These are phyloP conservation scores for Pneumocystis sp. DNA, from an alignment of 1,139 yeast species.

Conservation along the genomic window DNA sequence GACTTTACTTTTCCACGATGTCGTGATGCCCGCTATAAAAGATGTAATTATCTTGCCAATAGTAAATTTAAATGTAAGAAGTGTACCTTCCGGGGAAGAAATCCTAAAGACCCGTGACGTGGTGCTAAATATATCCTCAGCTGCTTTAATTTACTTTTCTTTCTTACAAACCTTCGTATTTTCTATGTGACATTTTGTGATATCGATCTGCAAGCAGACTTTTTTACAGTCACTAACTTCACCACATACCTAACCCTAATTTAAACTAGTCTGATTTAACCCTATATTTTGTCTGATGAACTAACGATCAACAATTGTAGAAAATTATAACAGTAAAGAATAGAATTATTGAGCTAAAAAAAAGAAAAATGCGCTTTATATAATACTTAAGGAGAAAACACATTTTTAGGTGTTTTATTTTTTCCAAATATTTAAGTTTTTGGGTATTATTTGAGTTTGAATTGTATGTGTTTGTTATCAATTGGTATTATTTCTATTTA, in stretches of 20 bases:
- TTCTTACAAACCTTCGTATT: constrained; percentile 1
- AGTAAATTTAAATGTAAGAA: neutral
- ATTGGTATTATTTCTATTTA: no score
- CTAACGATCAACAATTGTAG: no score
- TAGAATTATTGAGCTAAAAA: no score
- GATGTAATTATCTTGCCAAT: constrained; percentile 35
- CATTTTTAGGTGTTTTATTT: no score
- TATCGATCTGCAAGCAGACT: neutral
- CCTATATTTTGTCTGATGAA: no score
- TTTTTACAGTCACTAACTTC: neutral
- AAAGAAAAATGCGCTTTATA: no score
- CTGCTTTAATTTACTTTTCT: neutral
- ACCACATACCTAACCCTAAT: neutral
- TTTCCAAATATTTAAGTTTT: no score
- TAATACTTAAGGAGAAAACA: no score
- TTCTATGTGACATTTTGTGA: neutral
- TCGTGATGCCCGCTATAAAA: constrained; percentile 75
- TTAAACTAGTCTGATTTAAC: neutral
- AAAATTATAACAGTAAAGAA: no score
- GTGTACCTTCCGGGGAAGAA: constrained; percentile 30
- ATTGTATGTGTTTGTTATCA: no score
- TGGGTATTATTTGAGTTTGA: no score
- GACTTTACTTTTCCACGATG: constrained; percentile 98
- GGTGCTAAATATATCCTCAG: constrained; percentile 40
- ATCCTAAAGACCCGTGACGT: constrained; percentile 99